Percentiles rank a stretch among this genome's conserved stretches.
Conservation (phyloP, 1,284 basidiomycete species). For the Malassezia furfur region DNA sequence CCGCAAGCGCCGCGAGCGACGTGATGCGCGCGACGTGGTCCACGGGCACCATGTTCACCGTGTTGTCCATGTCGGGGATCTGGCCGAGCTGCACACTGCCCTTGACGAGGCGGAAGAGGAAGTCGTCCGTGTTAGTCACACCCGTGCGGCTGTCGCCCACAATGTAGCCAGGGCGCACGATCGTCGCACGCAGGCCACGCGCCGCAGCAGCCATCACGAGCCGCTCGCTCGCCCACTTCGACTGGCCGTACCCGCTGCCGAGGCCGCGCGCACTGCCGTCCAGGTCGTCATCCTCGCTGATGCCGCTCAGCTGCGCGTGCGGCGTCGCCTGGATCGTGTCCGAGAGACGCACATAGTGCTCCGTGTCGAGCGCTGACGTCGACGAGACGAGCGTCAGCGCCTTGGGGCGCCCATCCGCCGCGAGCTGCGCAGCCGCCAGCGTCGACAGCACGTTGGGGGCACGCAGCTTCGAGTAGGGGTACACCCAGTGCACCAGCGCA, state of each 20-base stretch:
- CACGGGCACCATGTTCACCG: slow-evolving; percentile 95
- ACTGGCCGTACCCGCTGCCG: slow-evolving; percentile 90
- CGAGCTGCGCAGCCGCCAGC: slow-evolving; percentile 70
- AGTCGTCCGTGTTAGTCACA: slow-evolving; percentile 99
- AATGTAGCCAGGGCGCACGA: slow-evolving; percentile 88
- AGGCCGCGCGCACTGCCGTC: slow-evolving; percentile 69
- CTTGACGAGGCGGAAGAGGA: slow-evolving; percentile 95
- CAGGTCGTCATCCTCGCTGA: slow-evolving; percentile 82
- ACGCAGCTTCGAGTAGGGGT: slow-evolving; percentile 88
- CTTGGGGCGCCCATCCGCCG: slow-evolving; percentile 61
- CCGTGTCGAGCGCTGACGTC: slow-evolving; percentile 83
- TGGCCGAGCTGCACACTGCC: slow-evolving; percentile 91
- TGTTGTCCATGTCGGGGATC: slow-evolving; percentile 95
- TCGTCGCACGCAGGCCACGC: slow-evolving; percentile 74
- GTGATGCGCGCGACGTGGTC: slow-evolving; percentile 85
- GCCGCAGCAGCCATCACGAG: slow-evolving; percentile 79
- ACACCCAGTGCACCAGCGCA: slow-evolving; percentile 97
- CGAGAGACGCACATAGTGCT: slow-evolving; percentile 77
- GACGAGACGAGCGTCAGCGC: slow-evolving; percentile 83
- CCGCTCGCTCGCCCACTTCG: slow-evolving; percentile 97
- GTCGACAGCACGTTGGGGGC: slow-evolving; percentile 85
- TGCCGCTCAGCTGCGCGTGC: slow-evolving; percentile 51
- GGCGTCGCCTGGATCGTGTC: slow-evolving; percentile 51
- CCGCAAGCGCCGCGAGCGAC: slow-evolving; percentile 49
- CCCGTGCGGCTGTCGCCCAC: slow-evolving; percentile 69